Evolutionary conservation across 2,329 filamentous ascomycete species (phyloP).

Genomic region (Stromatinia cepivora): DNA sequence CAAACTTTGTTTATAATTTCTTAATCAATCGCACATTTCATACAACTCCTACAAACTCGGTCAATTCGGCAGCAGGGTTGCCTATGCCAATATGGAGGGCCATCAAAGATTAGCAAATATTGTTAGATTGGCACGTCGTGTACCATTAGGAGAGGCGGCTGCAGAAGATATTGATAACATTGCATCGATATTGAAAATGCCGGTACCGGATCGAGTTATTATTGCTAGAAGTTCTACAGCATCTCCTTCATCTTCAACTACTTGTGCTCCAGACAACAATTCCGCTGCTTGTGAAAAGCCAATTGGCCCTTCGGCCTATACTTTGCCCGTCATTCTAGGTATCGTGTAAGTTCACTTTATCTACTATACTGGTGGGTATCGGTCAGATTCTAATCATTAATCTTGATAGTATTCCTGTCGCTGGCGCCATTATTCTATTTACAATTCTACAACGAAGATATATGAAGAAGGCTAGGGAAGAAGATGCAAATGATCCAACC

Average conservation of each 20-base stretch:
- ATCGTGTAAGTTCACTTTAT: conserved; percentile 60
- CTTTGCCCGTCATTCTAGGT: conserved; percentile 66
- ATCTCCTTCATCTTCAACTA: conserved; percentile 35
- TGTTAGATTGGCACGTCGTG: conserved; percentile 35
- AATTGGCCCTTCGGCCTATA: conserved; percentile 54
- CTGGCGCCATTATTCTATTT: conserved; percentile 65
- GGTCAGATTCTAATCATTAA: conserved; percentile 19
- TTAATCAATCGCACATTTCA: background rate
- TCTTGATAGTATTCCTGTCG: conserved; percentile 68
- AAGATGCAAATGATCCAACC: conserved; percentile 85
- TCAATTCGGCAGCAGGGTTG: conserved; percentile 23
- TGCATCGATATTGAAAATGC: conserved; percentile 34
- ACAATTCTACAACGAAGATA: conserved; percentile 79
- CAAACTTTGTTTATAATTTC: conserved; percentile 16
- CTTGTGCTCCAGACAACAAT: conserved; percentile 42
- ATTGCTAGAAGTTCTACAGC: conserved; percentile 32
- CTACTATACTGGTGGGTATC: background rate
- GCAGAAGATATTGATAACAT: conserved; percentile 31
- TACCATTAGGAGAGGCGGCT: conserved; percentile 27
- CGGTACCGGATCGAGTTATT: conserved; percentile 33
- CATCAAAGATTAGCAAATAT: conserved; percentile 32
- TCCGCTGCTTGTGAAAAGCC: conserved; percentile 58
- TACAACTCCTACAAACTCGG: background rate
- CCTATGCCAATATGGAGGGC: conserved; percentile 30
- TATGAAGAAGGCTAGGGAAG: conserved; percentile 65